Evolutionary conservation across 2,329 filamentous ascomycete species (phyloP).

Genomic region (Colletotrichum destructivum): DNA sequence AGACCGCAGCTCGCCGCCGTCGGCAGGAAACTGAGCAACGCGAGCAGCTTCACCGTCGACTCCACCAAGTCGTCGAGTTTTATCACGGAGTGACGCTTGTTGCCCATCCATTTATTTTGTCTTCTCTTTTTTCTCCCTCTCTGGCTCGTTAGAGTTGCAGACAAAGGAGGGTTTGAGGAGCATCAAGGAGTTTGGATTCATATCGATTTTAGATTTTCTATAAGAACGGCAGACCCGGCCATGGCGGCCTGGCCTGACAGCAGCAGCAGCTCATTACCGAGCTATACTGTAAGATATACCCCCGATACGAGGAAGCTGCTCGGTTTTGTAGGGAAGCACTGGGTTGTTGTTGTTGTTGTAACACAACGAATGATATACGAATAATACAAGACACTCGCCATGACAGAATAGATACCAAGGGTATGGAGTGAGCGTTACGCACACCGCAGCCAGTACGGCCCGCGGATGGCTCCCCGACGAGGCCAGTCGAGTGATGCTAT

Average conservation of each 20-base stretch:
- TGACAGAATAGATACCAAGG: no score
- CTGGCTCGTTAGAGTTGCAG: not conserved
- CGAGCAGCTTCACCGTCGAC: slow-evolving; percentile 3
- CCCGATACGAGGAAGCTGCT: not conserved
- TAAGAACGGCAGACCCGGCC: not conserved
- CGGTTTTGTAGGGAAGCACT: not conserved
- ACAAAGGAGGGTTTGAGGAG: not conserved
- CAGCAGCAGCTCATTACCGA: not conserved
- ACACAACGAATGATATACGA: not conserved
- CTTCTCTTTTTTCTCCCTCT: no score
- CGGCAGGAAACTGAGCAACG: slow-evolving; percentile 26
- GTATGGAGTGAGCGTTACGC: no score
- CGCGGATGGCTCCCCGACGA: no score
- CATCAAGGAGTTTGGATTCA: not conserved
- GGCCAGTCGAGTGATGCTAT: not conserved
- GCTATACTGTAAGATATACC: slow-evolving; percentile 16
- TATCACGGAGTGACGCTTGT: not conserved
- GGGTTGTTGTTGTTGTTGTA: not conserved
- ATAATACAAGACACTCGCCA: not conserved
- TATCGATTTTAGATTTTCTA: slow-evolving; percentile 1
- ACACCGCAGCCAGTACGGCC: not conserved
- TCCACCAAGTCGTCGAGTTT: not conserved
- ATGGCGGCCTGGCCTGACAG: not conserved
- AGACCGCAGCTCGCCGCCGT: slow-evolving; percentile 15
- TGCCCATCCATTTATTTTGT: no score